Base-by-base conservation (phyloP, 1,139 yeast species). In the Pichia sp. region DNA sequence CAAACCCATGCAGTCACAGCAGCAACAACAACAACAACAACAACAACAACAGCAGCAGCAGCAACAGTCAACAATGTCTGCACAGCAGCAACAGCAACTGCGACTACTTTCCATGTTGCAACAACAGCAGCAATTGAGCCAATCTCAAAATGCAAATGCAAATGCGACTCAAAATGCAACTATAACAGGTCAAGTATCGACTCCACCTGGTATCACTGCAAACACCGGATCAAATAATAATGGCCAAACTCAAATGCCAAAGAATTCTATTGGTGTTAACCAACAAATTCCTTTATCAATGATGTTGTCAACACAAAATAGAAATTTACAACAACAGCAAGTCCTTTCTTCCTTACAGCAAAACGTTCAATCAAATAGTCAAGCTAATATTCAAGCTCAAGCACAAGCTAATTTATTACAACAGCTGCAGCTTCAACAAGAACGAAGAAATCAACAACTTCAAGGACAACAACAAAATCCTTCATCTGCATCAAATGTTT, bases 261-360 rank as follows among this genome's bases (percentile, higher is more conserved):
- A 35, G 25, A 39, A 36, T n/a, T 23, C 29, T 18, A 40, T 20
- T 8, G 43, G 42, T 20, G 18, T 16, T 18, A 51, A 50, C 38
- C 61, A 56, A 20, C 59, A 59, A 18, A 37, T 54, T 26, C 61
- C 59, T 4, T 36, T 58, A 27, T 56, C 59, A 16, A 53, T 59
- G 59, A 53, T 61, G 59, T 52, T 60, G 55, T 61, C 66, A 13
- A 64, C 65, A 4, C 64, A 60, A 44, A 59, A 56, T 46, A 50
- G 64, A 41, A 54, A 54, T 13, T 42, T 59, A 20, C 64, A 56
- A 39, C 63, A 60, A 44, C 63, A 57, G 43, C 63, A 57, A 45
- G 56, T 53, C 7, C 43, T 57, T 20, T 56, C 59, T 16, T 47
- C 56, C 5, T 43, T 57, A 27, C 59, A 52, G 39, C 60, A 56